Base-by-base conservation (phyloP, 2,329 filamentous ascomycete genomes). In the Nemania sp. region DNA sequence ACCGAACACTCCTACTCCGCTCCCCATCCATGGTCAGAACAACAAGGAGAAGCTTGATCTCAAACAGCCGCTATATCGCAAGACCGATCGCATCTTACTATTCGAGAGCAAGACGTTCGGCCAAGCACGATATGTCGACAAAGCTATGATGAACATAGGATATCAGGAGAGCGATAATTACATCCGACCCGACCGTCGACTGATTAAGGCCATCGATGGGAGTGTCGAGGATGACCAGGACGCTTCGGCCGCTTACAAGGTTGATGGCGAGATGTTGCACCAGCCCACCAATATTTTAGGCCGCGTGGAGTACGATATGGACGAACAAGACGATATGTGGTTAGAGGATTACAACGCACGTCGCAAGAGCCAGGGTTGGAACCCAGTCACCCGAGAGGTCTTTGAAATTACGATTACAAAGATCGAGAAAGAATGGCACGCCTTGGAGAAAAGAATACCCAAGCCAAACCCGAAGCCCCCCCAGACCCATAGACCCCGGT, bases 381-480 rank as follows among this genome's bases (percentile, higher is more conserved):
- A 95, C 62, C 80, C 86, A 2, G 94, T 99, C 65, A 95, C 92
- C 43, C 90, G 92, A 17, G 92, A 96, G 59, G 85, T 97, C 45
- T 97, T 99, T 66, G 94, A 99, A 70, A 95, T 97, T 58, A 95
- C 92, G 14, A 95, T 99, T 75, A 99, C 94, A 8, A 97, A 97
- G 72, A 97, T 99, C 55, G 94, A 99, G 72, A 97, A 97, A 73
- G 93, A 97, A 70, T 99, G 94, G 90, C 91, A 97, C 70, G 89
- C 90, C 5, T 77, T 99, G 6, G 94, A 99, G 72, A 97, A 96
- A 76, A 83, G 91, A 56, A 97, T 99, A 68, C 94, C 94, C 0
- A 99, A 99, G 70, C 91, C 92, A 12, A 96, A 96, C 66, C 93
- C 93, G 0, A 97, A 97, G 65, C 92, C 94, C 40, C 92, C 93